A percentile compares a stretch with the other conserved stretches of the same genome.
Evolutionary conservation across 331 rosid genomes (phyloP).

Genomic region (Pyracantha coccinea): DNA sequence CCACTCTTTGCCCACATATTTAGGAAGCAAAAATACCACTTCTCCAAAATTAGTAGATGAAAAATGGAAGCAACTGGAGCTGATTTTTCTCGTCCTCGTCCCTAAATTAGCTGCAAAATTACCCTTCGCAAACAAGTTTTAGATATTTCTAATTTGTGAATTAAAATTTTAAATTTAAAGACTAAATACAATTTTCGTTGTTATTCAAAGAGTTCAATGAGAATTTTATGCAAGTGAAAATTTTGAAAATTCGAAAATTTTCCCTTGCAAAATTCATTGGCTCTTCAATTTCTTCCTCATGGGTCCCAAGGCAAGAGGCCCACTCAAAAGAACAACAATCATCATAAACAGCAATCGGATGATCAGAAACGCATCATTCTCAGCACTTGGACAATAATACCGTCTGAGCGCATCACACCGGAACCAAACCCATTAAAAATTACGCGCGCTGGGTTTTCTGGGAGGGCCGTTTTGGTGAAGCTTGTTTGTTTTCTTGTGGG

Average conservation of each 20-base stretch:
- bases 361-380: neutral
- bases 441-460: conserved; percentile 22
- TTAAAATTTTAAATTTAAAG: neutral
- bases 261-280: too few relatives aligned
- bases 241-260: too few relatives aligned
- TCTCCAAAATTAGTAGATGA: neutral
- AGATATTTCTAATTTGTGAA: neutral
- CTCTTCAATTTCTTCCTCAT: neutral
- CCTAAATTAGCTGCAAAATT: neutral
- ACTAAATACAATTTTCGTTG: neutral
- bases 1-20: neutral
- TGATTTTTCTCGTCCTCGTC: neutral
- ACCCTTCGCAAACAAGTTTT: neutral
- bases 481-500: conserved; percentile 8
- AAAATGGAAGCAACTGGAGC: neutral
- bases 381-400: neutral
- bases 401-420: neutral
- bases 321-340: neutral
- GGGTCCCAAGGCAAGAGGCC: neutral
- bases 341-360: neutral
- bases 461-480: conserved; percentile 2
- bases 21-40: neutral
- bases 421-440: neutral
- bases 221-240: too few relatives aligned
- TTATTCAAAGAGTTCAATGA: too few relatives aligned